These are phyloP conservation scores for Leccinellum luteum DNA, from an alignment of 768 basidiomycete species.

Conservation along the genomic window DNA sequence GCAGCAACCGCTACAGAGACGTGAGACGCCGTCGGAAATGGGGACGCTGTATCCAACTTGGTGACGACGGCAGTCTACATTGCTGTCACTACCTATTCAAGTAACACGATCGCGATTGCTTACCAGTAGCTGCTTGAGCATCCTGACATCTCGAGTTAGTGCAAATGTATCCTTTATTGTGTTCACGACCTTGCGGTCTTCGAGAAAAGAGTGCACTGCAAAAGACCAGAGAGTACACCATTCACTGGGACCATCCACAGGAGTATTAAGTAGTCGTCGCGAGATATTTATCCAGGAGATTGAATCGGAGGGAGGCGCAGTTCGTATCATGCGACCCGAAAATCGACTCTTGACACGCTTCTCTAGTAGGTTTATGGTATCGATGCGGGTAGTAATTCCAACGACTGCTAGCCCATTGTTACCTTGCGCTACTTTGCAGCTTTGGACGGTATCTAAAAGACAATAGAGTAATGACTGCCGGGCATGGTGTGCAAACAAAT, in stretches of 20 bases:
- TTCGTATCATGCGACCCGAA: conserved; percentile 85
- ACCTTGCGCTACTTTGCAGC: conserved; percentile 58
- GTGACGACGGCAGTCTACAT: conserved; percentile 43
- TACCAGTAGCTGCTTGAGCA: conserved; percentile 62
- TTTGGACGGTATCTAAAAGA: conserved; percentile 91
- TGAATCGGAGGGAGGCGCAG: conserved; percentile 55
- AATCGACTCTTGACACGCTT: conserved; percentile 98
- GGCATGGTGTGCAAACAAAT: conserved; percentile 88
- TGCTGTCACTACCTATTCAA: conserved; percentile 7
- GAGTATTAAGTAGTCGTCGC: conserved; percentile 40
- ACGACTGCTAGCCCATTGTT: conserved; percentile 79
- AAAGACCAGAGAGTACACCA: conserved; percentile 63
- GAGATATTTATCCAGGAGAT: conserved; percentile 52
- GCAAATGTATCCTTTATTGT: conserved; percentile 58
- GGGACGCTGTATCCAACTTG: conserved; percentile 47
- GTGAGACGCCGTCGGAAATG: conserved; percentile 48
- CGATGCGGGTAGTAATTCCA: conserved; percentile 82
- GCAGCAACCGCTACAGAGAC: conserved; percentile 42
- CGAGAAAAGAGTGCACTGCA: conserved; percentile 56
- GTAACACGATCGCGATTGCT: conserved; percentile 22
- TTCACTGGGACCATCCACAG: conserved; percentile 34
- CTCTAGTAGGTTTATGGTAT: conserved; percentile 86
- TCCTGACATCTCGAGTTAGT: conserved; percentile 56
- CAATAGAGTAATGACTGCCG: conserved; percentile 94
- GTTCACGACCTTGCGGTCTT: conserved; percentile 43